Conservation (phyloP, 306 rosid species). For the Lablab purpureus region DNA sequence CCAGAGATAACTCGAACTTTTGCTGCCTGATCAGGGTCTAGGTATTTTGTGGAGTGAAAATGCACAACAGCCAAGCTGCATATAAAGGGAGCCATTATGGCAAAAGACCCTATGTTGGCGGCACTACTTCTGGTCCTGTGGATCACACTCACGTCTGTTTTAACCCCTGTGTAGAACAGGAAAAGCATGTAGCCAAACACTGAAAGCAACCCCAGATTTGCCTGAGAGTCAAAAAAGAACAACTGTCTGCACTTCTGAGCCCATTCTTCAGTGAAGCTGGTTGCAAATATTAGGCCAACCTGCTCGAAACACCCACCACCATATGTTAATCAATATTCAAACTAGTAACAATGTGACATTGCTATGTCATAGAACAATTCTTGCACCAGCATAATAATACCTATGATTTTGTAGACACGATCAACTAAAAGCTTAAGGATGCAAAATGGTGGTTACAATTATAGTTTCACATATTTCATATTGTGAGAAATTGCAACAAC, state of each 20-base stretch:
- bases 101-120: conserved; percentile 44
- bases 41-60: background rate
- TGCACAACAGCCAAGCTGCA: conserved; percentile 33
- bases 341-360: background rate
- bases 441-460: background rate
- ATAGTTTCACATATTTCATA: no score
- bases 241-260: background rate
- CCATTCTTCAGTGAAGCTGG: conserved; percentile 12
- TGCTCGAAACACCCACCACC: conserved; percentile 6
- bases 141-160: conserved; percentile 62
- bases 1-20: conserved; percentile 20
- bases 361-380: background rate
- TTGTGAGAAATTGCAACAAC: no score
- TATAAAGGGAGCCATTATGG: conserved; percentile 54
- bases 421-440: background rate
- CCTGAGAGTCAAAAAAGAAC: conserved; percentile 58
- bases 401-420: no score
- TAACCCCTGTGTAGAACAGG: conserved; percentile 69
- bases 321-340: background rate
- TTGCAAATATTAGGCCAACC: conserved; percentile 46
- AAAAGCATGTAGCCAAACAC: conserved; percentile 66
- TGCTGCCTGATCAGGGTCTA: background rate
- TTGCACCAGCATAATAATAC: background rate
- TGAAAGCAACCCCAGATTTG: conserved; percentile 52
- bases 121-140: conserved; percentile 50